A percentile compares a stretch with the other conserved stretches of the same genome.
Conservation (phyloP, 306 rosid genomes). For the Hippophae tibetana region DNA sequence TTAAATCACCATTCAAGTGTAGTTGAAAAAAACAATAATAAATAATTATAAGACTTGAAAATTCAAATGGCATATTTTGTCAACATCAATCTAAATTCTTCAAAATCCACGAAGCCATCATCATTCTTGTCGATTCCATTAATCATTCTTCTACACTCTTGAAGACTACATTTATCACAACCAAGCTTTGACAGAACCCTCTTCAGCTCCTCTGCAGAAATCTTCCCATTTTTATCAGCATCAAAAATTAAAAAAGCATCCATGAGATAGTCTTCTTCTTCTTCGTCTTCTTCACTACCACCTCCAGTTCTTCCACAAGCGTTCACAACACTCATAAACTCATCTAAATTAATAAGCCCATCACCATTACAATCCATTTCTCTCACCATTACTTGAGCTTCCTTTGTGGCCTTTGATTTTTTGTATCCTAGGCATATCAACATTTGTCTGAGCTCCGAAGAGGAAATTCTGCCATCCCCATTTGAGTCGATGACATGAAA, state of each 20-base stretch:
- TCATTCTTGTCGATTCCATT: slow-evolving; percentile 53
- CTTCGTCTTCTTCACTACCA: slow-evolving; percentile 2
- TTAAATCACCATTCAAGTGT: too few relatives aligned
- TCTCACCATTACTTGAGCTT: slow-evolving; percentile 52
- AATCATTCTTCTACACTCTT: slow-evolving; percentile 54
- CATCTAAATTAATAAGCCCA: slow-evolving; percentile 59
- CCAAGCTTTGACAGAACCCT: slow-evolving; percentile 49
- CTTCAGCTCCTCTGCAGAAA: slow-evolving; percentile 48
- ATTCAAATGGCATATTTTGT: slow-evolving; percentile 15
- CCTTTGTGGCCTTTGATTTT: slow-evolving; percentile 30
- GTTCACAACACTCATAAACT: slow-evolving; percentile 51
- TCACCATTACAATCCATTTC: slow-evolving; percentile 57
- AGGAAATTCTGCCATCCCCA: slow-evolving; percentile 59
- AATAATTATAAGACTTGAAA: too few relatives aligned
- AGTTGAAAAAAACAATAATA: too few relatives aligned
- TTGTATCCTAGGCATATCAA: slow-evolving; percentile 42
- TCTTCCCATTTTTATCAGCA: slow-evolving; percentile 42
- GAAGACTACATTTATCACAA: slow-evolving; percentile 38
- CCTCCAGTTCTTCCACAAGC: background rate
- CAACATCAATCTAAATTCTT: slow-evolving; percentile 62
- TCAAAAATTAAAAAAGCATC: slow-evolving; percentile 66
- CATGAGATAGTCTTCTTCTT: slow-evolving; percentile 24
- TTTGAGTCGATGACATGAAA: background rate
- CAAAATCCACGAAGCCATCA: slow-evolving; percentile 67
- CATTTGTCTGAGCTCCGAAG: slow-evolving; percentile 40